These are phyloP conservation scores for Pharus latifolius DNA, from an alignment of 176 grass and related monocot genomes.

Conservation along the genomic window DNA sequence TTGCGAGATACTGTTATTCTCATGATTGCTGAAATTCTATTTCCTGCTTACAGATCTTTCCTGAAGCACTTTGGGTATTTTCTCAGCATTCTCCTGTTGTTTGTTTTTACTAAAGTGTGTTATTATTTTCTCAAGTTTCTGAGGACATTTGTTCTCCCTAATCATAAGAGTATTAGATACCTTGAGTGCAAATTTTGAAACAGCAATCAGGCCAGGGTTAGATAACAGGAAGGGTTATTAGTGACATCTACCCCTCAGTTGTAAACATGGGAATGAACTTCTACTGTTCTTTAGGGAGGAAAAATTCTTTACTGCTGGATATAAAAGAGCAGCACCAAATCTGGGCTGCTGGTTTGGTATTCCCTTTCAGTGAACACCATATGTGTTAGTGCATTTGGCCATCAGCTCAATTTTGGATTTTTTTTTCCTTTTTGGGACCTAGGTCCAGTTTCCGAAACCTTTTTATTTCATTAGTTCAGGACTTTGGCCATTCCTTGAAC, in stretches of 20 bases:
- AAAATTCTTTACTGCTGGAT: not conserved
- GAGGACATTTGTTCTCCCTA: not conserved
- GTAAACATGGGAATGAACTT: not conserved
- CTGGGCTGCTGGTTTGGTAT: not conserved
- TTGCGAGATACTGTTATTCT: constrained; percentile 44
- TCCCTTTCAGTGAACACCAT: not conserved
- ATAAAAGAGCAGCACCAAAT: not conserved
- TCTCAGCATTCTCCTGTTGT: not conserved
- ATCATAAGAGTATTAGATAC: not conserved
- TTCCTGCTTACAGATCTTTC: constrained; percentile 77
- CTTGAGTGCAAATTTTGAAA: not conserved
- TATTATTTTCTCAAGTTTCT: not conserved
- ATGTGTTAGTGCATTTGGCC: not conserved
- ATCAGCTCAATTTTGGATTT: not conserved
- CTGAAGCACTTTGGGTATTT: constrained; percentile 52
- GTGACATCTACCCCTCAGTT: too few relatives aligned
- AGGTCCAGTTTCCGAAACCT: not conserved
- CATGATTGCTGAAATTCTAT: constrained; percentile 55
- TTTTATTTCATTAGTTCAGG: not conserved
- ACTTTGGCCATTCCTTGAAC: not conserved
- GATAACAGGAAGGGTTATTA: too few relatives aligned
- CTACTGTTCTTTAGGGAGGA: not conserved
- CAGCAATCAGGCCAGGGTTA: not conserved
- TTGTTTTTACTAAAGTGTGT: not conserved
- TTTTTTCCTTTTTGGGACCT: not conserved